These are phyloP conservation scores for Cyberlindnera subsufficiens DNA, from an alignment of 805 yeast species.

Conservation along the genomic window DNA sequence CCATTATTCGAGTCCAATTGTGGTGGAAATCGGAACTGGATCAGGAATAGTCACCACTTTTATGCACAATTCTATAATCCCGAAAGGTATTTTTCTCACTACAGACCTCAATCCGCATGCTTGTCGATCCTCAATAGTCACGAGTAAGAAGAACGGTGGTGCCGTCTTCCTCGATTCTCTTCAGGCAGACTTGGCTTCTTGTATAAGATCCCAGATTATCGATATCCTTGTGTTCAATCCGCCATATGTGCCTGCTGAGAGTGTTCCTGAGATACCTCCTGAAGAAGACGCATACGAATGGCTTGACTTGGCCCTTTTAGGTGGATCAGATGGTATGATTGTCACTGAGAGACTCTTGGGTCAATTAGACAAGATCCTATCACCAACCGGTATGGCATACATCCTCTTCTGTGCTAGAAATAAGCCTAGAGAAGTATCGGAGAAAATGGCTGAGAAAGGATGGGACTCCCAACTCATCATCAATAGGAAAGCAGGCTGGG, in stretches of 20 bases:
- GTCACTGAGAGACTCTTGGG: constrained; percentile 65
- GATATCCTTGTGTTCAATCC: constrained; percentile 89
- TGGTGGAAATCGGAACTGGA: constrained; percentile 86
- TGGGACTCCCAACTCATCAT: constrained; percentile 56
- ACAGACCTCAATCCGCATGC: constrained; percentile 83
- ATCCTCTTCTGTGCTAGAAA: constrained; percentile 90
- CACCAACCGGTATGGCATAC: constrained; percentile 69
- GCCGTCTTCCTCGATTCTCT: constrained; percentile 36
- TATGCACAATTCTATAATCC: constrained; percentile 51
- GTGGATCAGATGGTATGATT: constrained; percentile 89
- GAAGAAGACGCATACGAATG: constrained; percentile 50
- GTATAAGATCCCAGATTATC: constrained; percentile 39
- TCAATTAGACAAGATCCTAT: constrained; percentile 44
- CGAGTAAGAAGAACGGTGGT: constrained; percentile 34
- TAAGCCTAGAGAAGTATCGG: constrained; percentile 58
- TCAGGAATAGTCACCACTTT: constrained; percentile 87
- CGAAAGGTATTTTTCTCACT: constrained; percentile 49
- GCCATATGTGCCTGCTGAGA: constrained; percentile 90
- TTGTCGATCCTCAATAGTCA: constrained; percentile 43
- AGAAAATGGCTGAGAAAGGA: constrained; percentile 36
- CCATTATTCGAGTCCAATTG: constrained; percentile 41
- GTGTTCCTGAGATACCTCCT: constrained; percentile 56
- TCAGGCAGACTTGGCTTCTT: constrained; percentile 53
- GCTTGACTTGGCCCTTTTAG: constrained; percentile 86
- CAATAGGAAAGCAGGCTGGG: constrained; percentile 92